Conservation (phyloP, 768 basidiomycete genomes). For the Tricholoma furcatifolium region DNA sequence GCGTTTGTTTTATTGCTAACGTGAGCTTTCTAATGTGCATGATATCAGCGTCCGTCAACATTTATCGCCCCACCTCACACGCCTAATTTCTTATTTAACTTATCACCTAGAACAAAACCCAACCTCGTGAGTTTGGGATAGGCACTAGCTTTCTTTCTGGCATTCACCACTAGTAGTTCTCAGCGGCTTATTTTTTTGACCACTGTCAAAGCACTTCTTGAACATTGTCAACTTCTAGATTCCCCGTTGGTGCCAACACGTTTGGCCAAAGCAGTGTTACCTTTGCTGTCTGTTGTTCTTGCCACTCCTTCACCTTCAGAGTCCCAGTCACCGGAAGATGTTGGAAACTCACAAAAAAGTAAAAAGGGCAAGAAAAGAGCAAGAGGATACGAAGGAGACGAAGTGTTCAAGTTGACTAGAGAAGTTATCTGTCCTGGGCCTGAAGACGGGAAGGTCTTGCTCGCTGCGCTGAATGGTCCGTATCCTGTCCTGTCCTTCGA, state of each 20-base stretch:
- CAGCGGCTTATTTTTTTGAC: slow-evolving; percentile 45
- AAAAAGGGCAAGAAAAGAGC: slow-evolving; percentile 69
- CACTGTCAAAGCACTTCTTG: slow-evolving; percentile 42
- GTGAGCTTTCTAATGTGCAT: not conserved
- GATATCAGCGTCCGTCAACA: slow-evolving; percentile 47
- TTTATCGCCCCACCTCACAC: slow-evolving; percentile 54
- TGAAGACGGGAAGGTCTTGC: slow-evolving; percentile 51
- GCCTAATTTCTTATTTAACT: slow-evolving; percentile 48
- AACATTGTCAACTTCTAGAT: slow-evolving; percentile 42
- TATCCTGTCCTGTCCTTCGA: not conserved
- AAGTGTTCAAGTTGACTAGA: slow-evolving; percentile 54
- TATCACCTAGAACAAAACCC: slow-evolving; percentile 62
- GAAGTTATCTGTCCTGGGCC: slow-evolving; percentile 46
- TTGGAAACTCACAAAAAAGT: slow-evolving; percentile 25
- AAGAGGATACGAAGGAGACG: slow-evolving; percentile 74
- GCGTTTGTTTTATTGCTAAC: slow-evolving; percentile 10
- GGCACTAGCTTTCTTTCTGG: not conserved
- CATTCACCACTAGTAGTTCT: slow-evolving; percentile 19
- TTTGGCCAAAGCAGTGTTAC: slow-evolving; percentile 52
- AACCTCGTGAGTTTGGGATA: slow-evolving; percentile 37
- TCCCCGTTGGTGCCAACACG: slow-evolving; percentile 51
- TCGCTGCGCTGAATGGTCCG: slow-evolving; percentile 61
- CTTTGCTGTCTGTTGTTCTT: slow-evolving; percentile 47
- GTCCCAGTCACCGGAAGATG: slow-evolving; percentile 20
- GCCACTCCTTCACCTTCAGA: slow-evolving; percentile 35